Evolutionary conservation across 768 basidiomycete genomes (phyloP).

Genomic region (Lentinula lateritia): DNA sequence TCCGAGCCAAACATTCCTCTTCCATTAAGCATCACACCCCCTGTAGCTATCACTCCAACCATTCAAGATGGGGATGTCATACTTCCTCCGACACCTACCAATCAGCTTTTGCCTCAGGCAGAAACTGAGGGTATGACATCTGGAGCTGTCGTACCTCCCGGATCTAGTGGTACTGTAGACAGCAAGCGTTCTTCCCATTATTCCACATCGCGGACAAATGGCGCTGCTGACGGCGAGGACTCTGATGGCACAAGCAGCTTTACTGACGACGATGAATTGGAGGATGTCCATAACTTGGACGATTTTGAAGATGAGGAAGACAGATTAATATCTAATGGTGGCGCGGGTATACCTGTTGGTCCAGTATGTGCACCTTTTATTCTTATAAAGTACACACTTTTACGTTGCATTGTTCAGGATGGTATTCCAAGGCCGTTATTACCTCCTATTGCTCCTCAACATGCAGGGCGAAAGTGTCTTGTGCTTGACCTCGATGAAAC

Average conservation of each 20-base stretch:
- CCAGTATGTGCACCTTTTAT: conserved; percentile 50
- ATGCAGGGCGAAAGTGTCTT: conserved; percentile 88
- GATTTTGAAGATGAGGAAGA: conserved; percentile 88
- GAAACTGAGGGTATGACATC: conserved; percentile 88
- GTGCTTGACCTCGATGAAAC: conserved; percentile 98
- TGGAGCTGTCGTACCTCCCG: conserved; percentile 89
- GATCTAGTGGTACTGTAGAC: conserved; percentile 56
- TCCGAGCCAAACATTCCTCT: conserved; percentile 28
- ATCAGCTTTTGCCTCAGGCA: conserved; percentile 46
- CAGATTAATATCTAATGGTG: conserved; percentile 81
- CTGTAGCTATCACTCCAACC: conserved; percentile 16
- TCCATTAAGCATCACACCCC: conserved; percentile 22
- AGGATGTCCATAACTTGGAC: conserved; percentile 45
- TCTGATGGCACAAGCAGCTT: conserved; percentile 57
- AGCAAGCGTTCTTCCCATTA: conserved; percentile 34
- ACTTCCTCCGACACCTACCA: conserved; percentile 45
- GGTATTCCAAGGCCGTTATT: conserved; percentile 84
- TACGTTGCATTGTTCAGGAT: conserved; percentile 38
- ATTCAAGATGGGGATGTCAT: conserved; percentile 30
- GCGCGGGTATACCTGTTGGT: conserved; percentile 92
- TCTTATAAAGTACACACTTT: conserved; percentile 1
- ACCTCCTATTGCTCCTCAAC: conserved; percentile 74
- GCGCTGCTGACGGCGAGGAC: conserved; percentile 46
- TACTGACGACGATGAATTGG: conserved; percentile 62
- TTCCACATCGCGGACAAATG: conserved; percentile 25